These are phyloP conservation scores for Madurella fahalii DNA, from an alignment of 2,329 filamentous ascomycete genomes.

Conservation along the genomic window DNA sequence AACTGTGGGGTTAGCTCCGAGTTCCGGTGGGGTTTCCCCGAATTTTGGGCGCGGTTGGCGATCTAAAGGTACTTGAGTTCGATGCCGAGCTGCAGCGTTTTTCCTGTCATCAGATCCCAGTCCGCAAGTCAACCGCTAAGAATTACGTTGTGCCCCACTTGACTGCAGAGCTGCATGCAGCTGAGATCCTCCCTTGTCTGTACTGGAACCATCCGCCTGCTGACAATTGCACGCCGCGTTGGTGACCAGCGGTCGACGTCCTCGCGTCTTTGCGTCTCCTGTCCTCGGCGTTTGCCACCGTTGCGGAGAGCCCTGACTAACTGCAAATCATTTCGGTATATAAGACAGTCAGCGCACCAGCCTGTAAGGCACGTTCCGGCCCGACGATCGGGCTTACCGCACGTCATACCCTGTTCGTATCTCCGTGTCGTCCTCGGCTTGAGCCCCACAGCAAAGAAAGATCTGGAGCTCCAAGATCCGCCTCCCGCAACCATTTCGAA, in stretches of 20 bases:
- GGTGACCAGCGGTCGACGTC: neutral
- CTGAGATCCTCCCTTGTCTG: constrained; percentile 2
- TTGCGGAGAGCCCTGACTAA: neutral
- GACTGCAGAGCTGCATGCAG: constrained; percentile 15
- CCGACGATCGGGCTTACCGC: neutral
- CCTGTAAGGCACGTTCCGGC: too few species aligned
- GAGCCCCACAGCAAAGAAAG: too few species aligned
- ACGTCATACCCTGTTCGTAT: too few species aligned
- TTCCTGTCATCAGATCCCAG: too few species aligned
- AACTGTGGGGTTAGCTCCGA: constrained; percentile 13
- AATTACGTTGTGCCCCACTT: neutral
- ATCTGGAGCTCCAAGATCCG: neutral
- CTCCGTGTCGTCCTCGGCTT: too few species aligned
- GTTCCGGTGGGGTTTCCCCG: constrained; percentile 11
- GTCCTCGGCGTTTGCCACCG: neutral
- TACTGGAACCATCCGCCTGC: neutral
- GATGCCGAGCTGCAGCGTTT: too few species aligned
- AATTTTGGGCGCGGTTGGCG: too few species aligned
- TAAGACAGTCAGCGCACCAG: too few species aligned
- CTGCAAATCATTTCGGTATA: neutral
- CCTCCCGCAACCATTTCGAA: neutral
- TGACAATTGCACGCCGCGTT: constrained; percentile 1
- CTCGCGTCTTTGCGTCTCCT: neutral
- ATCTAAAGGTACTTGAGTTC: too few species aligned
- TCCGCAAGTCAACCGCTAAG: too few species aligned